Conservation (phyloP, 2,329 filamentous ascomycete genomes). For the Alternaria ventricosa region DNA sequence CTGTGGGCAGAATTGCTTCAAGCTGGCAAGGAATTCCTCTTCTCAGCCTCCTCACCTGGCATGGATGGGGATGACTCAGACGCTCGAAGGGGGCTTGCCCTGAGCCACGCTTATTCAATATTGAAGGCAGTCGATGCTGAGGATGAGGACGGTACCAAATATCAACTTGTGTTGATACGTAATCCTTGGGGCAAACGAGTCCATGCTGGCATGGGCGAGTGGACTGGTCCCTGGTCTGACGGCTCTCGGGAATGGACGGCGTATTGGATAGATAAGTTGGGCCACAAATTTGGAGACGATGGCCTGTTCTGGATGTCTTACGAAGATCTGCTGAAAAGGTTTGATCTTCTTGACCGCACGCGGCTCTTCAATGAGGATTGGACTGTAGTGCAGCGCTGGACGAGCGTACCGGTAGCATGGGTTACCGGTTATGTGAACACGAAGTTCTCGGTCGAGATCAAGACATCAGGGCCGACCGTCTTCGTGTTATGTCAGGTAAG, state of each 20-base stretch:
- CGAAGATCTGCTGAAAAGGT: slow-evolving; percentile 63
- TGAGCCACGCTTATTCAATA: slow-evolving; percentile 62
- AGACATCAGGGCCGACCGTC: slow-evolving; percentile 59
- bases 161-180: slow-evolving; percentile 67
- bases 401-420: slow-evolving; percentile 64
- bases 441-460: slow-evolving; percentile 64
- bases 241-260: slow-evolving; percentile 84
- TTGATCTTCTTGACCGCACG: slow-evolving; percentile 65
- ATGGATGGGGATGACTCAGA: slow-evolving; percentile 67
- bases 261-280: slow-evolving; percentile 74
- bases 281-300: slow-evolving; percentile 77
- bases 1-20: slow-evolving; percentile 82
- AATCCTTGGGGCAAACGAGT: slow-evolving; percentile 79
- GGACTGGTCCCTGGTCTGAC: slow-evolving; percentile 81
- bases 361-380: slow-evolving; percentile 65
- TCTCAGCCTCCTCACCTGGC: slow-evolving; percentile 64
- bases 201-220: slow-evolving; percentile 59
- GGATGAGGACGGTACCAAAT: slow-evolving; percentile 37
- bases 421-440: slow-evolving; percentile 66
- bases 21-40: slow-evolving; percentile 80
- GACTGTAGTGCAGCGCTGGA: slow-evolving; percentile 67
- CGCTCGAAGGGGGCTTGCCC: slow-evolving; percentile 52
- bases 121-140: slow-evolving; percentile 65
- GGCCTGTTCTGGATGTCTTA: slow-evolving; percentile 70
- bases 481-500: slow-evolving; percentile 64